phyloP scores from a whole-genome alignment of 2,329 filamentous ascomycete species.

The Aspergillus amoenus region DNA sequence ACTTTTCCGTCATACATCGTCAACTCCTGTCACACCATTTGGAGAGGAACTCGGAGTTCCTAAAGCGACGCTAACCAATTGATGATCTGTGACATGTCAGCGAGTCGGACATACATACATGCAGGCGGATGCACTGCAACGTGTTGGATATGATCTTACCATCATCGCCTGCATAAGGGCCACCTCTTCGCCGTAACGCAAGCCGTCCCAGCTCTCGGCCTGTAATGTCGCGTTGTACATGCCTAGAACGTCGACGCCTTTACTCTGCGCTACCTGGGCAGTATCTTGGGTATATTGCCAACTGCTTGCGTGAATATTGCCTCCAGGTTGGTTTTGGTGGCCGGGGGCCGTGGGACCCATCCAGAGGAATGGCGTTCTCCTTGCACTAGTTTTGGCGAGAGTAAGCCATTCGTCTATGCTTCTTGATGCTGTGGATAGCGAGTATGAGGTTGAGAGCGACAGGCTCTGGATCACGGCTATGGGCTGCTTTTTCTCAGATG shows the following conservation, averaged over 20 bases:
- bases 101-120: conserved; percentile 2
- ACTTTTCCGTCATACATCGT: neutral
- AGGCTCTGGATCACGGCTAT: conserved; percentile 43
- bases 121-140: conserved; percentile 4
- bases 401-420: conserved; percentile 43
- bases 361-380: conserved; percentile 45
- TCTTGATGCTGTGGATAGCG: conserved; percentile 26
- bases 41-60: neutral
- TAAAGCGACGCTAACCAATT: conserved; percentile 24
- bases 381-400: conserved; percentile 34
- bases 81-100: conserved; percentile 17
- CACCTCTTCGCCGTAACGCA: conserved; percentile 40
- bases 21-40: neutral
- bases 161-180: conserved; percentile 47
- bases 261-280: conserved; percentile 29
- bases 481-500: conserved; percentile 34
- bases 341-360: conserved; percentile 42
- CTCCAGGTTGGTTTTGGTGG: conserved; percentile 31
- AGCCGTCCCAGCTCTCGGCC: conserved; percentile 39
- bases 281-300: conserved; percentile 43
- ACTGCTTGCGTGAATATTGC: conserved; percentile 32
- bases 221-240: conserved; percentile 48
- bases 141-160: conserved; percentile 25
- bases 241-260: conserved; percentile 41
- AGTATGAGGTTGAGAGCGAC: conserved; percentile 32